Percentiles rank a stretch among this genome's conserved stretches.
phyloP scores from a whole-genome alignment of 352 stramenopile species.

The Pythium phragmiticola region DNA sequence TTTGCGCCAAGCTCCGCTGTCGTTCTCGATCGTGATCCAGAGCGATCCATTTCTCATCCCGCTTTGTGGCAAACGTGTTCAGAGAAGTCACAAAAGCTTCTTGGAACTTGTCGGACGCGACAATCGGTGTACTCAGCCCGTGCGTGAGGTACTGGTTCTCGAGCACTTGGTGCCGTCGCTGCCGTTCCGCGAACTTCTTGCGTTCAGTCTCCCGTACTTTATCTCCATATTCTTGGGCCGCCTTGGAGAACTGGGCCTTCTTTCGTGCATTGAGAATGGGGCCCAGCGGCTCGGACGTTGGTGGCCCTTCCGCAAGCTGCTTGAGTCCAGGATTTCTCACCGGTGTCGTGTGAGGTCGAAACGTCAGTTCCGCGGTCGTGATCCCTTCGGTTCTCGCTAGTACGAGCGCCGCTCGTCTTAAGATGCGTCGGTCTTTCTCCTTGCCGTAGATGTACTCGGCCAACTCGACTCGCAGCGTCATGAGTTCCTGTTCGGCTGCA shows the following conservation, averaged over 20 bases:
- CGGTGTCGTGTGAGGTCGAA: conserved; percentile 7
- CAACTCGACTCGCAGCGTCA: conserved; percentile 54
- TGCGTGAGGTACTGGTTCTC: conserved; percentile 56
- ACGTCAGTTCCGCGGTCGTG: not conserved
- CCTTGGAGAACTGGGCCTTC: conserved; percentile 54
- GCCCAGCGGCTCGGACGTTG: not conserved
- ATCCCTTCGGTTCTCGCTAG: conserved; percentile 19
- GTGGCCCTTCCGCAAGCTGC: not conserved
- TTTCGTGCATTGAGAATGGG: conserved; percentile 25
- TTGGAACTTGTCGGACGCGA: conserved; percentile 50
- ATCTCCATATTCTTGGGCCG: conserved; percentile 51
- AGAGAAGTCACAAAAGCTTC: conserved; percentile 62
- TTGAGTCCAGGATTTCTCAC: not conserved
- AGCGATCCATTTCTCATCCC: conserved; percentile 47
- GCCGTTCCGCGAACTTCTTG: conserved; percentile 35
- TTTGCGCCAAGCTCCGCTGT: conserved; percentile 38
- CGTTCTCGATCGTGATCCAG: conserved; percentile 49
- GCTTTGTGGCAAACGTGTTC: conserved; percentile 41
- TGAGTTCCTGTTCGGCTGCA: conserved; percentile 49
- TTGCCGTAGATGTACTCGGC: conserved; percentile 70
- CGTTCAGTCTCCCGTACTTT: conserved; percentile 37
- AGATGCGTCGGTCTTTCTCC: conserved; percentile 39
- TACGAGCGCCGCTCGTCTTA: conserved; percentile 34
- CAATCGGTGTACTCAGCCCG: conserved; percentile 34
- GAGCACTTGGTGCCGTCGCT: conserved; percentile 30